Base-by-base conservation (phyloP, 306 rosid species). In the Fragaria nilgerrensis region DNA sequence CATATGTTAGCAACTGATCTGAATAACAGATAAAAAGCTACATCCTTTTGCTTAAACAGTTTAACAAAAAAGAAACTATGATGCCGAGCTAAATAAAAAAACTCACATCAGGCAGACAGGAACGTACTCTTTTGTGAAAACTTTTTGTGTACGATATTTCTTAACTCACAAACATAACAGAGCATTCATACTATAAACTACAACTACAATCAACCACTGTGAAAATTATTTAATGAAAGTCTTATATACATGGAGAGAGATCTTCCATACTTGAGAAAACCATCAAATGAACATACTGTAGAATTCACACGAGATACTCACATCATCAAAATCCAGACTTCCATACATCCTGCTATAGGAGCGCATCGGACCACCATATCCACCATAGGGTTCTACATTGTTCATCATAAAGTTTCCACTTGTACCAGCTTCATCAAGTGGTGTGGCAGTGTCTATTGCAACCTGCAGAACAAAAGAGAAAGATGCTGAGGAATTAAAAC, bases 261-360 rank as follows among this genome's bases (percentile, higher is more conserved):
- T n/a, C 29, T n/a, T 43, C 15, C 32, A 68, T 9, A 39, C 16
- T 1, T 20, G 11, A 5, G 4, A 41, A 41, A 41, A 2, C 32
- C 32, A 39, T 4, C 20, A 25, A 9, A 12, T 14, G n/a, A 5
- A 71, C 52, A 52, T 29, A 36, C 7, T 29, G 50, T 17, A 37
- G 17, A 22, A 15, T 7, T 16, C 36, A 73, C 48, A 41, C 41
- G 41, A 76, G 63, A 34, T 36, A 88, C 98, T 89, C 85, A 96
- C 99, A 82, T 96, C 97, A 69, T 92, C 98, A 48, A 82, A 91
- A 78, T 96, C 98, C 23, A 88, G 82, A 89, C 94, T 88, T 45
- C 96, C 94, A 56, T 91, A 93, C 98, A 96, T 93, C 87, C 98
- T 87, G 79, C 94, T 98, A 78, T 95, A 95, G 48, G 90, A 81